Conservation (phyloP, 768 basidiomycete species). For the Trametes elegans region DNA sequence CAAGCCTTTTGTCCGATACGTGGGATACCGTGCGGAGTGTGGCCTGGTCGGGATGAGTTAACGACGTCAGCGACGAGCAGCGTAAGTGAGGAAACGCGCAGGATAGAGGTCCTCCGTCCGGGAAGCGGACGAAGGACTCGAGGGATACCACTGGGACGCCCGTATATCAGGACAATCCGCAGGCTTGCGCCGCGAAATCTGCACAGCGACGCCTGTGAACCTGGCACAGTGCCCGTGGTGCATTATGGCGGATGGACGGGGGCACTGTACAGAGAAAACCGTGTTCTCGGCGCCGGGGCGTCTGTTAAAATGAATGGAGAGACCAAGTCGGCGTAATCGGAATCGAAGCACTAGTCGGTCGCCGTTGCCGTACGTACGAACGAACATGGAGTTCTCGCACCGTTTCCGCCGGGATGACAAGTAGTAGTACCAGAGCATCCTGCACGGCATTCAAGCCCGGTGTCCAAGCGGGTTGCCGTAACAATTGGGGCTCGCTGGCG, state of each 20-base stretch:
- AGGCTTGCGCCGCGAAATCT: background rate
- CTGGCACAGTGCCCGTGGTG: background rate
- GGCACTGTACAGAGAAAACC: background rate
- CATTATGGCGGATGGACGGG: background rate
- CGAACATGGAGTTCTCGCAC: background rate
- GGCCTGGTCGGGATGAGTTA: no score
- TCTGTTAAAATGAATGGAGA: no score
- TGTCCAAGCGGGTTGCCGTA: conserved; percentile 10
- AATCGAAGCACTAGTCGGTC: no score
- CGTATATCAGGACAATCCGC: background rate
- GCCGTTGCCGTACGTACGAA: no score
- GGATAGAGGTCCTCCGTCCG: background rate
- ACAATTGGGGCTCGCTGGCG: no score
- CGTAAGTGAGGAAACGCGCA: no score
- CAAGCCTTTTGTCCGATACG: no score
- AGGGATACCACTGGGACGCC: background rate
- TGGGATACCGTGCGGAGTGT: no score
- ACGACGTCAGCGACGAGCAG: no score
- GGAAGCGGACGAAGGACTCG: background rate
- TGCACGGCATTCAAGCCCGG: background rate
- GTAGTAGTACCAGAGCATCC: background rate
- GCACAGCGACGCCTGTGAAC: background rate
- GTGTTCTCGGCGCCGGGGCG: background rate
- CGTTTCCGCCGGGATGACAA: background rate
- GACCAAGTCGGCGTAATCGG: no score